Evolutionary conservation across 495 filamentous ascomycete genomes (phyloP), one percentile per base, ranked within the genome.

Genomic region (Clavariopsis aquatica): DNA sequence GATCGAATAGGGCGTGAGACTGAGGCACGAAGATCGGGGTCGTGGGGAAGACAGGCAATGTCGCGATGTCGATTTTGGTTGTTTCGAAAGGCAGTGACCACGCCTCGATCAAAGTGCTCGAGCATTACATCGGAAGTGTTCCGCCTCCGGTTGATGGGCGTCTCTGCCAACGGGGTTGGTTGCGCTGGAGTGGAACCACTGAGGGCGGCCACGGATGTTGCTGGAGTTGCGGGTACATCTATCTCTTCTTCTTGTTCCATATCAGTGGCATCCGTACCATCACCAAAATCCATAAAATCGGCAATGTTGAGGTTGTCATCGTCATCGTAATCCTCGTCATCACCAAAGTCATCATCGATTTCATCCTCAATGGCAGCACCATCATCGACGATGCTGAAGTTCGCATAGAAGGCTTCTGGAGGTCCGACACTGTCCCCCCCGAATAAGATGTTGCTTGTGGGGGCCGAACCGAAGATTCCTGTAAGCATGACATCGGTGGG

Each of bases 401-500:
- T 84, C 2, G 88, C 85, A 70, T 88, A 89, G 77, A 91, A 92
- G 9, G 89, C 89, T 74, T 91, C 89, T 13, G 84, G 82, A n/a
- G 89, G 86, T 13, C 88, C 86, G 65, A 90, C 80, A 8, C 85
- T 82, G 70, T 89, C 84, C 60, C 85, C 87, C 68, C 85, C 81
- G n/a, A 43, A 43, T 15, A 87, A 81, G 24, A 84, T 79, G 41
- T 79, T 80, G 29, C 78, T 78, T 2, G 49, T 27, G 75, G 88
- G 23, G 76, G 77, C 68, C 76, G 54, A 51, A 6, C 70, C 66
- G 36, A 72, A 68, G 19, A 81, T 73, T 67, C 86, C 88, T 26
- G 85, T 85, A 82, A 92, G 85, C 89, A 92, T 90, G 60, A 92
- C 77, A 59, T 87, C 87, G 38, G 83, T 83, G n/a, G 88, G 82